These are phyloP conservation scores for Ceratobasidium papillatum DNA, from an alignment of 1,284 basidiomycete genomes.

Conservation along the genomic window DNA sequence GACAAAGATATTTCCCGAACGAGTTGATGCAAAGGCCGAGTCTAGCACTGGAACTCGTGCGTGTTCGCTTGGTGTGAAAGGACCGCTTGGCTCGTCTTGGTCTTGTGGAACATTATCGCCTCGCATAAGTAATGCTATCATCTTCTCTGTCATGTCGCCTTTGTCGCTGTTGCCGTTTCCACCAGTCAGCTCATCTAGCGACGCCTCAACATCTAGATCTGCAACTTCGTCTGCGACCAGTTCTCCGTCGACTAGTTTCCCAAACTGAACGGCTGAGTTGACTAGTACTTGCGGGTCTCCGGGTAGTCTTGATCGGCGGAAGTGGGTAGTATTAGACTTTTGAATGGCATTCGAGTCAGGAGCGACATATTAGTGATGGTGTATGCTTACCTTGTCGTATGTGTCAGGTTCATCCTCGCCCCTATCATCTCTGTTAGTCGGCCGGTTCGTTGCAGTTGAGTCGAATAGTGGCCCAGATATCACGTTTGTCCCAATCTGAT, in stretches of 20 bases:
- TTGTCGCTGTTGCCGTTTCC: neutral
- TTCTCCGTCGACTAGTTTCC: slow-evolving; percentile 65
- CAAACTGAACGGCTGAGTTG: slow-evolving; percentile 62
- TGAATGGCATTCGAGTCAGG: slow-evolving; percentile 52
- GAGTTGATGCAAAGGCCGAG: slow-evolving; percentile 46
- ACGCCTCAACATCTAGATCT: slow-evolving; percentile 57
- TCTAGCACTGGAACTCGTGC: slow-evolving; percentile 44
- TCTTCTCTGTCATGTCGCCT: slow-evolving; percentile 28
- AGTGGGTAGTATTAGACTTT: slow-evolving; percentile 66
- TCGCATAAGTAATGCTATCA: slow-evolving; percentile 48
- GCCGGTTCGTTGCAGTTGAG: slow-evolving; percentile 44
- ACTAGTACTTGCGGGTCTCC: slow-evolving; percentile 56
- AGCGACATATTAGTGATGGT: neutral
- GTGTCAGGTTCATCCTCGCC: slow-evolving; percentile 54
- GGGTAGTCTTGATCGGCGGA: slow-evolving; percentile 60
- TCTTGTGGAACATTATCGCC: slow-evolving; percentile 8
- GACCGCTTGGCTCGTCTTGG: slow-evolving; percentile 44
- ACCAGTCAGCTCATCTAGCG: slow-evolving; percentile 62
- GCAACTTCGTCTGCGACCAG: slow-evolving; percentile 67
- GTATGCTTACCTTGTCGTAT: slow-evolving; percentile 58
- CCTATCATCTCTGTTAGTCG: neutral
- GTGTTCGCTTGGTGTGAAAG: slow-evolving; percentile 45
- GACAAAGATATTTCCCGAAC: slow-evolving; percentile 46
- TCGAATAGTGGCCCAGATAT: slow-evolving; percentile 25
- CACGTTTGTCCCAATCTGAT: slow-evolving; percentile 62